A percentile compares a stretch with the other conserved stretches of the same genome.
These are phyloP conservation scores for Monotropa hypopitys DNA, from an alignment of 179 eudicot species.

Conservation along the genomic window DNA sequence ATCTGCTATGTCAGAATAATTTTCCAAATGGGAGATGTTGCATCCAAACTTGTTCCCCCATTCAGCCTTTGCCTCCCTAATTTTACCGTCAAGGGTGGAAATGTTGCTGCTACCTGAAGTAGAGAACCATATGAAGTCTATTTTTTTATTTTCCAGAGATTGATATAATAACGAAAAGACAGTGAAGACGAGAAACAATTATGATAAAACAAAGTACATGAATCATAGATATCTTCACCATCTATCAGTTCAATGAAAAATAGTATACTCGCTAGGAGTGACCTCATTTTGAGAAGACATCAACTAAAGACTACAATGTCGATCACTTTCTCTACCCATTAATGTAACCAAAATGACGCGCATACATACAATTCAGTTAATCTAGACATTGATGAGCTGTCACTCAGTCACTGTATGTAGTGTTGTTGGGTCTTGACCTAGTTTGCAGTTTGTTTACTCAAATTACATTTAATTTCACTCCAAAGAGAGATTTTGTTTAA, in stretches of 20 bases:
- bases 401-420: not conserved
- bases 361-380: not conserved
- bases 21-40: slow-evolving; percentile 67
- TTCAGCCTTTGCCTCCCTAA: slow-evolving; percentile 16
- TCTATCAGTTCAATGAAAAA: not conserved
- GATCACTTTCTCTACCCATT: not conserved
- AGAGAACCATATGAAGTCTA: not conserved
- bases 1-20: slow-evolving; percentile 79
- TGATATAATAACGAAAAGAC: not conserved
- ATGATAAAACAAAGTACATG: not conserved
- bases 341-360: not conserved
- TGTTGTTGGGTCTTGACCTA: not conserved
- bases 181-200: not conserved
- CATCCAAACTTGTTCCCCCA: slow-evolving; percentile 67
- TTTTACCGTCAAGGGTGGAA: slow-evolving; percentile 18
- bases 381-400: not conserved
- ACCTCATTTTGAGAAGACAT: not conserved
- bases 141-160: not conserved
- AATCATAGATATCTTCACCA: not conserved
- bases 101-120: slow-evolving; percentile 27
- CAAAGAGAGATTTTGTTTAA: not conserved
- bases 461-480: not conserved
- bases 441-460: not conserved
- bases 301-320: not conserved
- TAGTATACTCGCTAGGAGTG: not conserved